Evolutionary conservation across 2,329 filamentous ascomycete species (phyloP), one percentile per base, ranked within the genome.

Genomic region (Colletotrichum camelliae): DNA sequence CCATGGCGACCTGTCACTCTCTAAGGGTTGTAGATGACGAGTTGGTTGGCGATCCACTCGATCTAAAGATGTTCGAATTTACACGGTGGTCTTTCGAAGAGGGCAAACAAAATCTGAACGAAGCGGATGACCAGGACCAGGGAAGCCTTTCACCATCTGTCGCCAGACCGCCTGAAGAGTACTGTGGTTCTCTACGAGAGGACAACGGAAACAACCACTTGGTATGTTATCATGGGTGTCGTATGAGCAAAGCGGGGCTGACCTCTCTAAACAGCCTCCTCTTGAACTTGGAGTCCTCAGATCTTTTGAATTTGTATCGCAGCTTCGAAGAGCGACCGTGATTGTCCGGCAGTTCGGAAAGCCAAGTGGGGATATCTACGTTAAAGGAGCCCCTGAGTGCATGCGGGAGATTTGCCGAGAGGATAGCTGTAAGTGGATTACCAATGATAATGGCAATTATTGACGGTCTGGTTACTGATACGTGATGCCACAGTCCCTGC

Each of bases 11-110:
- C 1, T 99, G 97, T 74, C 97, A 99, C 83, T 98, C 96, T 0
- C 88, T 99, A 10, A 92, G 96, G 62, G 91, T 94, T 13, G 93
- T 99, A 18, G 96, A 98, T 77, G 94, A 92, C 64, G 96, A 98
- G 82, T 90, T 98, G 55, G 90, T 99, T 39, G 97, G 97, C 1
- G 97, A 99, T 81, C 97, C 97, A 6, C 88, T 99, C 2, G 97
- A 99, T 83, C 89, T 98, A 73, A 98, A 98, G 83, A 99, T 99
- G 97, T 99, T 99, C 82, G 94, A 98, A 78, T 99, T 98, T 79
- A 98, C 97, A 0, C 91, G 91, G 7, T 99, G 97, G 97, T 91
- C 92, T 5, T 99, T 95, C 79, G 94, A 98, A 82, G 97, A 99
- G 86, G 95, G 96, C 3, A 93, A 93, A 61, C 93, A 96, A 79